phyloP scores from a whole-genome alignment of 495 filamentous ascomycete species.

The Articulospora tetracladia region DNA sequence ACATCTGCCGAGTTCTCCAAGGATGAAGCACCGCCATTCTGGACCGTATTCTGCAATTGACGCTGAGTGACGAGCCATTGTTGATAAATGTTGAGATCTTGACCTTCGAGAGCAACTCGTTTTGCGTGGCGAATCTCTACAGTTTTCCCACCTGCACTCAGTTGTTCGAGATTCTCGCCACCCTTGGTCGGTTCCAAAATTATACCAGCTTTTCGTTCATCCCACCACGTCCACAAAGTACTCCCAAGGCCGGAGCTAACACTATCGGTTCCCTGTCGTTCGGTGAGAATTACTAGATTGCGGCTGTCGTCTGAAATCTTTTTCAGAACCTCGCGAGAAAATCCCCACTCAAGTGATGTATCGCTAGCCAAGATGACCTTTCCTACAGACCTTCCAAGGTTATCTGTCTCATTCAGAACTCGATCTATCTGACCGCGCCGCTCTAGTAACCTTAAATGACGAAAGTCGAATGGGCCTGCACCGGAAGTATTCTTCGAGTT shows the following conservation, averaged over 20 bases:
- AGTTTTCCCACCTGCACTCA: slow-evolving; percentile 60
- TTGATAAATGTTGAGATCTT: slow-evolving; percentile 77
- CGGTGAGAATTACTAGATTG: slow-evolving; percentile 84
- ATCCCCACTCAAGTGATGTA: slow-evolving; percentile 88
- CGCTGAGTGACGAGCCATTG: slow-evolving; percentile 81
- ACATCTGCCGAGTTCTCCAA: slow-evolving; percentile 72
- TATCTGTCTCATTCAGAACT: slow-evolving; percentile 40
- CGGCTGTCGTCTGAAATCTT: slow-evolving; percentile 66
- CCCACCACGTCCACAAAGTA: slow-evolving; percentile 71
- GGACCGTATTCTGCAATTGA: slow-evolving; percentile 72
- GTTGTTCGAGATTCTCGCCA: slow-evolving; percentile 60
- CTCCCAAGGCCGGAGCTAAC: slow-evolving; percentile 41
- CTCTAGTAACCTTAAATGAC: slow-evolving; percentile 76
- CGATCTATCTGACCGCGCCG: slow-evolving; percentile 68
- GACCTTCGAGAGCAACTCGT: slow-evolving; percentile 62
- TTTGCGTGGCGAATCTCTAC: slow-evolving; percentile 55
- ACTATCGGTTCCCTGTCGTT: slow-evolving; percentile 45
- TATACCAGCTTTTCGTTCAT: slow-evolving; percentile 59
- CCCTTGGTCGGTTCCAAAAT: slow-evolving; percentile 50
- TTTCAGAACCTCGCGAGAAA: slow-evolving; percentile 81
- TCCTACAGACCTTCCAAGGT: slow-evolving; percentile 35
- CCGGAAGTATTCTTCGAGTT: slow-evolving; percentile 42
- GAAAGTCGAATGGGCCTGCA: slow-evolving; percentile 84
- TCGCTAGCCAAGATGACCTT: slow-evolving; percentile 92
- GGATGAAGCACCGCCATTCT: slow-evolving; percentile 57